A percentile compares a stretch with the other conserved stretches of the same genome.
Evolutionary conservation across 495 filamentous ascomycete species (phyloP).

Genomic region (Talaromyces wortmannii): DNA sequence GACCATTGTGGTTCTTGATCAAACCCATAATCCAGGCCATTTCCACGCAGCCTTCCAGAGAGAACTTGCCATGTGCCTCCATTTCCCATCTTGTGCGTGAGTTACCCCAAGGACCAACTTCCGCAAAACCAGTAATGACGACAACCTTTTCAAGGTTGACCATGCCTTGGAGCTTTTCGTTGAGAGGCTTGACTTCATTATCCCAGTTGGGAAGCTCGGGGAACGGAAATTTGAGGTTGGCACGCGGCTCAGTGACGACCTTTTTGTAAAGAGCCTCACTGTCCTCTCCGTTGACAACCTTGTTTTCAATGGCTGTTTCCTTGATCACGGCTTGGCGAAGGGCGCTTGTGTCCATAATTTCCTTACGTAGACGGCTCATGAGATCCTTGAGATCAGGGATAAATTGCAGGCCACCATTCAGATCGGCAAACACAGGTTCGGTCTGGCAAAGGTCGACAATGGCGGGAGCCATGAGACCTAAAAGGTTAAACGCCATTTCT

Average conservation of each 20-base stretch:
- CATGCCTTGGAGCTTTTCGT: slow-evolving; percentile 87
- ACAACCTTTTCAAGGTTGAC: slow-evolving; percentile 97
- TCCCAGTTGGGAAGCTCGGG: slow-evolving; percentile 87
- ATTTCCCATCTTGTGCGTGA: slow-evolving; percentile 98
- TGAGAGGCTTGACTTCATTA: slow-evolving; percentile 80
- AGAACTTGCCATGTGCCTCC: slow-evolving; percentile 95
- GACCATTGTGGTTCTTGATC: slow-evolving; percentile 98
- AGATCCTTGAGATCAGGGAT: slow-evolving; percentile 93
- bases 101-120: slow-evolving; percentile 97
- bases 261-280: slow-evolving; percentile 92
- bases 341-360: slow-evolving; percentile 90
- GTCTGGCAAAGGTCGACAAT: slow-evolving; percentile 94
- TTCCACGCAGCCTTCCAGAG: slow-evolving; percentile 94
- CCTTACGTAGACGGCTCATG: slow-evolving; percentile 83
- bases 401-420: slow-evolving; percentile 96
- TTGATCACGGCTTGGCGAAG: slow-evolving; percentile 89
- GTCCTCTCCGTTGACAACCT: slow-evolving; percentile 90
- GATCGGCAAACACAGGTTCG: slow-evolving; percentile 92
- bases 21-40: slow-evolving; percentile 99
- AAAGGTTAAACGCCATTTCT: slow-evolving; percentile 98
- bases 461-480: slow-evolving; percentile 90
- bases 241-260: slow-evolving; percentile 84
- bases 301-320: slow-evolving; percentile 95
- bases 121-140: slow-evolving; percentile 93
- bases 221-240: slow-evolving; percentile 97